Conservation (phyloP, 495 filamentous ascomycete species). For the Podospora fimiseda region DNA sequence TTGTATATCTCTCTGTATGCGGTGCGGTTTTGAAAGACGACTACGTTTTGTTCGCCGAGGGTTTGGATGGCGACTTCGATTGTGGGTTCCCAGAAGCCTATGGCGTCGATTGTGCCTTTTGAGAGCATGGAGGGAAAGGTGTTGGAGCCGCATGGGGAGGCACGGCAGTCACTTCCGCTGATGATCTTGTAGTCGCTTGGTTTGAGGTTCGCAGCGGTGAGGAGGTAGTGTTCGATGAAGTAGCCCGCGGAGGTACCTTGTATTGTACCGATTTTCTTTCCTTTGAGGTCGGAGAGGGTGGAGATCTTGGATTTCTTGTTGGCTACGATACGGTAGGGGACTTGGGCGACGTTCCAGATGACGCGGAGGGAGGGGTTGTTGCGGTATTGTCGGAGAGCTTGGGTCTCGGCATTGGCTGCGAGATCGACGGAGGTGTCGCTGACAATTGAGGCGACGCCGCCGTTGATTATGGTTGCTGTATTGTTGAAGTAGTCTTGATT, state of each 20-base stretch:
- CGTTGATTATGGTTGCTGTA: constrained; percentile 14
- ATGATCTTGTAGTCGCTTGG: constrained; percentile 27
- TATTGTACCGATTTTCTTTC: constrained; percentile 39
- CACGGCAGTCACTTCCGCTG: neutral
- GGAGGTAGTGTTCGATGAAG: constrained; percentile 31
- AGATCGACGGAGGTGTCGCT: constrained; percentile 25
- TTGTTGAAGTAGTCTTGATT: constrained; percentile 27
- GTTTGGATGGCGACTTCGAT: neutral
- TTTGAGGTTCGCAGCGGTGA: constrained; percentile 28
- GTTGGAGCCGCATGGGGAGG: neutral
- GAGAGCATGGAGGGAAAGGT: neutral
- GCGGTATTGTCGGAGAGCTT: constrained; percentile 35
- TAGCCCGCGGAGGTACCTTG: constrained; percentile 32
- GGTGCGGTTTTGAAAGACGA: neutral
- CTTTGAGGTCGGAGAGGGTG: constrained; percentile 32
- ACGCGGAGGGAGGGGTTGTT: constrained; percentile 34
- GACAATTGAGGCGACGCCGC: constrained; percentile 24
- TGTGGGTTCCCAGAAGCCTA: neutral
- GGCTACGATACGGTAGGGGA: constrained; percentile 42
- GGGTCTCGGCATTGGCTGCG: constrained; percentile 42
- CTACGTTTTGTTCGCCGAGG: neutral
- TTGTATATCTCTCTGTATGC: neutral
- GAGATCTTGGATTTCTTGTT: constrained; percentile 28
- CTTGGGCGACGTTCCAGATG: constrained; percentile 37
- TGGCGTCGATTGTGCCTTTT: neutral